Percentiles rank a stretch among this genome's conserved stretches.
Evolutionary conservation across 805 yeast genomes (phyloP).

Genomic region (Cyberlindnera maritima): DNA sequence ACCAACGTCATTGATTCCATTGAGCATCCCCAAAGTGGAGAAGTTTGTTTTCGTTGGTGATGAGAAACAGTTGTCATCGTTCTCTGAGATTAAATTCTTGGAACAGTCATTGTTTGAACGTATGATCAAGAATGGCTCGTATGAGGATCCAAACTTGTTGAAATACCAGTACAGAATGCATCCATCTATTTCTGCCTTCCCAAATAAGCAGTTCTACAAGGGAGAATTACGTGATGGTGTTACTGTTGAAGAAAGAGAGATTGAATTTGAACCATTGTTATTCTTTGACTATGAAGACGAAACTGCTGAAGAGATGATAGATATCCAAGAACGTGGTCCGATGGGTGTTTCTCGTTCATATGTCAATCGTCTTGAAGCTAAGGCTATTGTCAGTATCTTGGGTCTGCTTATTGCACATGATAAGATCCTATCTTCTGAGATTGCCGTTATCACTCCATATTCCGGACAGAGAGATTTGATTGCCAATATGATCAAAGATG

Average conservation of each 20-base stretch:
- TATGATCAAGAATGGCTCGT: slow-evolving; percentile 58
- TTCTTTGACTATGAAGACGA: slow-evolving; percentile 57
- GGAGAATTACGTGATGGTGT: slow-evolving; percentile 57
- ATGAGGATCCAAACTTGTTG: slow-evolving; percentile 60
- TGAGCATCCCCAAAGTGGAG: slow-evolving; percentile 64
- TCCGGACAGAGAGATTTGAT: slow-evolving; percentile 69
- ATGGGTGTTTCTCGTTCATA: background rate
- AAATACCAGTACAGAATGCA: slow-evolving; percentile 71
- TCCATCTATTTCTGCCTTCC: slow-evolving; percentile 58
- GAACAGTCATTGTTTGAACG: slow-evolving; percentile 70
- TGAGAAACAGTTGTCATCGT: slow-evolving; percentile 70
- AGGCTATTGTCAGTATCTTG: background rate
- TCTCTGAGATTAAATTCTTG: slow-evolving; percentile 63
- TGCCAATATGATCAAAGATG: slow-evolving; percentile 46
- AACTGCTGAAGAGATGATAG: slow-evolving; percentile 50
- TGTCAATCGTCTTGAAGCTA: background rate
- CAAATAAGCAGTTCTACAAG: slow-evolving; percentile 49
- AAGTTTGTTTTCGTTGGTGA: slow-evolving; percentile 74
- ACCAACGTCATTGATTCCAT: slow-evolving; percentile 66
- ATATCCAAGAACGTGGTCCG: slow-evolving; percentile 35
- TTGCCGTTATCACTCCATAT: slow-evolving; percentile 74
- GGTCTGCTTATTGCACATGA: slow-evolving; percentile 26
- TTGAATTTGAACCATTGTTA: slow-evolving; percentile 51
- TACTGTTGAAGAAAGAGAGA: slow-evolving; percentile 47
- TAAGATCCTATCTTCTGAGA: slow-evolving; percentile 48